Percentiles rank a stretch among this genome's conserved stretches.
Evolutionary conservation across 116 monocot species (phyloP).

Genomic region (Phalaenopsis hybrid): DNA sequence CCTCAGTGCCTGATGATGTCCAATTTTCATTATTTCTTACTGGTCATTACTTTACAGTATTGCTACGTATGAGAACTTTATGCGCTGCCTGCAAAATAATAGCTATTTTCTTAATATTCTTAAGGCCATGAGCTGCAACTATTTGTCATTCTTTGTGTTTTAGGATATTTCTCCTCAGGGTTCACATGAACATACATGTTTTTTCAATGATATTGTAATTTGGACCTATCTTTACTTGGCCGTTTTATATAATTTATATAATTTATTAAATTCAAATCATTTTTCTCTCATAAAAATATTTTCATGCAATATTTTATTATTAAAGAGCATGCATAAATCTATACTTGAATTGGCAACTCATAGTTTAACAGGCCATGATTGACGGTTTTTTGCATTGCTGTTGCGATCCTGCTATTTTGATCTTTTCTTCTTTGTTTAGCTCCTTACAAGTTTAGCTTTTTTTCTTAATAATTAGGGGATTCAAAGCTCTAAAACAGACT

Average conservation of each 20-base stretch:
- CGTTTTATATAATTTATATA: not conserved
- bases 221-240: not conserved
- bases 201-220: not conserved
- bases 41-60: too few relatives aligned
- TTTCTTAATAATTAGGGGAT: constrained; percentile 51
- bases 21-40: too few relatives aligned
- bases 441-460: not conserved
- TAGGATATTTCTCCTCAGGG: not conserved
- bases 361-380: not conserved
- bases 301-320: not conserved
- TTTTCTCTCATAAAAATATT: not conserved
- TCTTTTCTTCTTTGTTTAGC: not conserved
- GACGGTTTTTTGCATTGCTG: not conserved
- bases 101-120: not conserved
- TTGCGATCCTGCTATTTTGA: not conserved
- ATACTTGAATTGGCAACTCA: not conserved
- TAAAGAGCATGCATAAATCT: not conserved
- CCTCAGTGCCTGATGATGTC: too few relatives aligned
- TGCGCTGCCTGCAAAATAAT: too few relatives aligned
- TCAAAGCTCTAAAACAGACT: constrained; percentile 96
- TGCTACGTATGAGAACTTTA: too few relatives aligned
- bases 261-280: not conserved
- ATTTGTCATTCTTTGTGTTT: not conserved
- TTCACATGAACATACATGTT: not conserved
- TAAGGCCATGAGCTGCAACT: not conserved